phyloP scores from a whole-genome alignment of 441 rosid genomes.

The Raphanus hybrid region DNA sequence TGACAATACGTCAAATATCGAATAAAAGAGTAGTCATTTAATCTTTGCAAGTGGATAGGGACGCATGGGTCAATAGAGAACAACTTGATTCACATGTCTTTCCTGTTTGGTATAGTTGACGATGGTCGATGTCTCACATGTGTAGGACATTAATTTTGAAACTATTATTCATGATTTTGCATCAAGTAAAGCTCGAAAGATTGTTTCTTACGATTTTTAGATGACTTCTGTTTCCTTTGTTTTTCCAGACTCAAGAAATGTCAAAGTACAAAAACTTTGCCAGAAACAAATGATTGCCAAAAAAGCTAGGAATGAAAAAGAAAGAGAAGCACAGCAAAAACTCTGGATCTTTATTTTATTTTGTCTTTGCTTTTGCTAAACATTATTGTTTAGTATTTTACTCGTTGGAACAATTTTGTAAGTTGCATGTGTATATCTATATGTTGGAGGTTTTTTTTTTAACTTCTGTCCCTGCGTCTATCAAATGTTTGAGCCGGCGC shows the following conservation, averaged over 20 bases:
- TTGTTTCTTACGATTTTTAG: neutral
- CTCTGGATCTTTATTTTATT: neutral
- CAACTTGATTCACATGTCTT: slow-evolving; percentile 42
- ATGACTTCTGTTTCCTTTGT: neutral
- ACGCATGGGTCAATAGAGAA: slow-evolving; percentile 35
- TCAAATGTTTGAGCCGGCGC: neutral
- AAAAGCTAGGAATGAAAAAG: neutral
- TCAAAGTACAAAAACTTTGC: neutral
- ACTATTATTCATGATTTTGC: neutral
- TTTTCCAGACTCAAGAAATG: neutral
- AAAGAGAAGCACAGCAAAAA: neutral
- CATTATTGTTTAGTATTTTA: neutral
- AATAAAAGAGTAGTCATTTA: slow-evolving; percentile 13
- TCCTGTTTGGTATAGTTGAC: slow-evolving; percentile 30
- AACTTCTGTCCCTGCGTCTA: neutral
- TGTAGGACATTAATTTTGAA: neutral
- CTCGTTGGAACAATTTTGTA: neutral
- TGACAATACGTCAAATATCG: slow-evolving; percentile 11
- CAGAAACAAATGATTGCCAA: neutral
- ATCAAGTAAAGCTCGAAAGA: neutral
- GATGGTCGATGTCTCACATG: slow-evolving; percentile 41
- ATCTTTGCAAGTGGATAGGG: slow-evolving; percentile 34
- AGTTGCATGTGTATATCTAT: neutral
- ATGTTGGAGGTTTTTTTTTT: neutral
- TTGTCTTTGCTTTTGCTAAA: neutral